Conservation (phyloP, 1,284 basidiomycete genomes). For the Crepidotus sp. region DNA sequence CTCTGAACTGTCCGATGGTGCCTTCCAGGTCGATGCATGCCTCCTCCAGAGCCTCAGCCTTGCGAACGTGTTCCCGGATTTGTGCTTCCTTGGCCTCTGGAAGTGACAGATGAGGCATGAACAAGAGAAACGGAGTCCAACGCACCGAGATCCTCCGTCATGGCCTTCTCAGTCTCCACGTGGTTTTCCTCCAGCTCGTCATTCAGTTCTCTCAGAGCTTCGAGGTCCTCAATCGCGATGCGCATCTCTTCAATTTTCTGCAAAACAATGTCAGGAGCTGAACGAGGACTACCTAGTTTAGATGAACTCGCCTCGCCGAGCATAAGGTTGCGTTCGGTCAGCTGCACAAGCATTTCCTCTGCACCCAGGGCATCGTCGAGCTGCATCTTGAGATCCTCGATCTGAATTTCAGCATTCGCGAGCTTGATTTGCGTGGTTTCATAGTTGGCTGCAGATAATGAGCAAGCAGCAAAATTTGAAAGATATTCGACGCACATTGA, state of each 20-base stretch:
- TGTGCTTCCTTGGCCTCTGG: constrained; percentile 66
- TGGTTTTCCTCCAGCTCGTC: constrained; percentile 98
- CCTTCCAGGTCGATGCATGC: constrained; percentile 76
- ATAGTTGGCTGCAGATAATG: constrained; percentile 52
- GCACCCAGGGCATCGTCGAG: constrained; percentile 93
- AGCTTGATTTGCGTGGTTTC: constrained; percentile 75
- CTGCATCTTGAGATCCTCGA: constrained; percentile 91
- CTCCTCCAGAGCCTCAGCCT: constrained; percentile 66
- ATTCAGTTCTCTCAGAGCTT: constrained; percentile 90
- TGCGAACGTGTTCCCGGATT: constrained; percentile 58
- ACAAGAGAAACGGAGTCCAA: constrained; percentile 1
- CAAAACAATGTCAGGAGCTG: constrained; percentile 6
- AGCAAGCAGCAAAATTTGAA: constrained; percentile 6
- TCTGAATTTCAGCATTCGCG: constrained; percentile 78
- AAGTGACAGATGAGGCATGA: constrained; percentile 2
- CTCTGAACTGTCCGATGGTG: constrained; percentile 86
- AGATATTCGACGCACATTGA: constrained; percentile 38
- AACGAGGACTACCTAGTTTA: background rate
- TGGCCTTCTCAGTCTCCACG: constrained; percentile 84
- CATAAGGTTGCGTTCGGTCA: constrained; percentile 91
- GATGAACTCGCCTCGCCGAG: constrained; percentile 63
- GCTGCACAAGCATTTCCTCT: constrained; percentile 91
- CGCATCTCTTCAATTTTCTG: constrained; percentile 94
- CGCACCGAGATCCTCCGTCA: constrained; percentile 85
- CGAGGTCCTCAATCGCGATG: constrained; percentile 90